Evolutionary conservation across 805 yeast species (phyloP), one percentile per base, ranked within the genome.

Genomic region (Metschnikowia rubicola): DNA sequence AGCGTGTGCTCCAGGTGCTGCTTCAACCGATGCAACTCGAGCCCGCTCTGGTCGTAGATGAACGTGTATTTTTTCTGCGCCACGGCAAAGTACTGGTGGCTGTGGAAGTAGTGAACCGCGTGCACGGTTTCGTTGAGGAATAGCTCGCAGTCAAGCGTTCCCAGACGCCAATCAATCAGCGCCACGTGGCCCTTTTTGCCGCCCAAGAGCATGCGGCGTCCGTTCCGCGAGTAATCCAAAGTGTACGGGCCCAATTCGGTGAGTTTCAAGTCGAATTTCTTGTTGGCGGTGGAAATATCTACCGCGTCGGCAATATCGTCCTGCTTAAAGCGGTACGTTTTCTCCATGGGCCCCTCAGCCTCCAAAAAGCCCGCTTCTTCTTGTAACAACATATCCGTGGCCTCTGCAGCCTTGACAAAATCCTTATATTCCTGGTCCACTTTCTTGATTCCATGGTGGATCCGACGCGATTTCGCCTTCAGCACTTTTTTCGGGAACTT

Each of bases 151-250:
- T 82, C 84, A 31, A 92, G 68, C 35, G 72, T 74, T 11, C 98
- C 98, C 35, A 82, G 80, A 62, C 95, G 81, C 97, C 99, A 94
- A 69, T 94, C 97, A 74, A 94, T 84, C 2, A 94, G 81, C 0
- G 99, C 98, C 43, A 94, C 81, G 71, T 94, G 99, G 3, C 99
- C 99, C 63, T 88, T 89, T 40, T 76, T 75, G 15, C 99, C 99
- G 10, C 91, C 94, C 19, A 94, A 70, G 32, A 94, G 73, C 41
- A 94, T 65, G 53, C 84, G 85, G 51, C 96, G 81, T 45, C 99
- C 99, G 57, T 89, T 89, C 65, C 92, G 76, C 2, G 94, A 79
- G 64, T 85, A 94, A 64, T 92, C 90, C 9, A 87, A 62, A 5
- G 74, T 68, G 62, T 94, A 94, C 1, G 99, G 97, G 0, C 98